Percentiles rank a stretch among this genome's conserved stretches.
phyloP scores from a whole-genome alignment of 1,284 basidiomycete species.

The Peniophora sp. region DNA sequence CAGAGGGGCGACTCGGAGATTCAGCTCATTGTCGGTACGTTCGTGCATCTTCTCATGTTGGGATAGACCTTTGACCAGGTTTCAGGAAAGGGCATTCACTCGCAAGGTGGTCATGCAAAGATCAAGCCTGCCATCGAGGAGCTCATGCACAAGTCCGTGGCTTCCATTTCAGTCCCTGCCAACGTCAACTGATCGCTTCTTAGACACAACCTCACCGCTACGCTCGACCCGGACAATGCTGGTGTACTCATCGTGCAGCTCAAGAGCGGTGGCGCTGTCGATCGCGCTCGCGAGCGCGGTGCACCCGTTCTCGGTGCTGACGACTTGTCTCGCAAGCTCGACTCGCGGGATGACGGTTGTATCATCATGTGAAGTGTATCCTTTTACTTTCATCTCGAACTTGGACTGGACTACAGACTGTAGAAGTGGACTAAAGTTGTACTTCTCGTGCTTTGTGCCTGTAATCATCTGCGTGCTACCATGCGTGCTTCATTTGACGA shows the following conservation, averaged over 20 bases:
- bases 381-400: too few relatives aligned
- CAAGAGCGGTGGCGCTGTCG: slow-evolving; percentile 31
- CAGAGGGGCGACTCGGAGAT: slow-evolving; percentile 60
- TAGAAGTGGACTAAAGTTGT: too few relatives aligned
- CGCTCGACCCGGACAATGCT: slow-evolving; percentile 75
- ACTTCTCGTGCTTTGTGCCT: too few relatives aligned
- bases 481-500: too few relatives aligned
- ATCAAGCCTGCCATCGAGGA: slow-evolving; percentile 92
- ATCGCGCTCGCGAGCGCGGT: slow-evolving; percentile 14
- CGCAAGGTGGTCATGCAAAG: slow-evolving; percentile 72
- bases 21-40: slow-evolving; percentile 81
- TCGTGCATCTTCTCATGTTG: background rate
- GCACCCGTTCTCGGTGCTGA: slow-evolving; percentile 46
- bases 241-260: slow-evolving; percentile 86
- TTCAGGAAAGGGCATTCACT: slow-evolving; percentile 81
- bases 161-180: slow-evolving; percentile 3
- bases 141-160: slow-evolving; percentile 68
- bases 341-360: slow-evolving; percentile 45
- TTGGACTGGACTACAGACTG: too few relatives aligned
- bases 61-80: too few relatives aligned
- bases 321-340: slow-evolving; percentile 48
- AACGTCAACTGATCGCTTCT: background rate
- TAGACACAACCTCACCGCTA: slow-evolving; percentile 68
- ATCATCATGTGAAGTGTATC: slow-evolving; percentile 53
- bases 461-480: too few relatives aligned